Evolutionary conservation across 2,329 filamentous ascomycete genomes (phyloP).

Genomic region (Trichoderma hamatum): DNA sequence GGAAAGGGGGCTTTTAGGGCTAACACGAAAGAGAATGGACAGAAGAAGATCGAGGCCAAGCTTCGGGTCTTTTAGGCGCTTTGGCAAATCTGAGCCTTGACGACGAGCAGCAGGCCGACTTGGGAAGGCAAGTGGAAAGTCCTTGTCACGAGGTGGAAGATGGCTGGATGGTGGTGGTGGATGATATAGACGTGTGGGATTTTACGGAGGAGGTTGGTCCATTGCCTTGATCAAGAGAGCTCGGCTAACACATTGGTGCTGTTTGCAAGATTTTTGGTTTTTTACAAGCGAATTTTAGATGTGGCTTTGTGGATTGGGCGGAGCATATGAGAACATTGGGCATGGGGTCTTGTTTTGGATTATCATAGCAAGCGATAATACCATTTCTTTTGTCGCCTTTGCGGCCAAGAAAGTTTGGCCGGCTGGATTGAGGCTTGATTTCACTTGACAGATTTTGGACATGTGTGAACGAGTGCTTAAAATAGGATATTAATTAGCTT

Average conservation of each 20-base stretch:
- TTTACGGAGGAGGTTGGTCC: background rate
- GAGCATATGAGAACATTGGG: background rate
- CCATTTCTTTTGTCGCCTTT: background rate
- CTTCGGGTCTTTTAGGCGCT: background rate
- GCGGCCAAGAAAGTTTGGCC: background rate
- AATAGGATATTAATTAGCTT: background rate
- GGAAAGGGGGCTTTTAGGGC: background rate
- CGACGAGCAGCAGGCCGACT: background rate
- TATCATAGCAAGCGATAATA: background rate
- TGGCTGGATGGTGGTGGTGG: slow-evolving; percentile 8
- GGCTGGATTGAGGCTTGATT: background rate
- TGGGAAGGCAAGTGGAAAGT: background rate
- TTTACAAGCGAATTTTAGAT: background rate
- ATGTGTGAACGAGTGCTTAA: background rate
- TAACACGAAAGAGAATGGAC: background rate
- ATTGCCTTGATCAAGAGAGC: background rate
- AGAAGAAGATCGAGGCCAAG: background rate
- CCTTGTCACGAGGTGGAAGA: background rate
- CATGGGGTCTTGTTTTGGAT: background rate
- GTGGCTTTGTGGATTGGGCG: background rate
- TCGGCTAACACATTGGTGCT: background rate
- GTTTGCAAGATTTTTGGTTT: background rate
- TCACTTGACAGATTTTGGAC: background rate
- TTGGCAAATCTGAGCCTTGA: background rate
- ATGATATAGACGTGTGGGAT: background rate